A percentile compares a stretch with the other conserved stretches of the same genome.
Conservation (phyloP, 2,329 filamentous ascomycete genomes). For the Fusarium ramigenum region DNA sequence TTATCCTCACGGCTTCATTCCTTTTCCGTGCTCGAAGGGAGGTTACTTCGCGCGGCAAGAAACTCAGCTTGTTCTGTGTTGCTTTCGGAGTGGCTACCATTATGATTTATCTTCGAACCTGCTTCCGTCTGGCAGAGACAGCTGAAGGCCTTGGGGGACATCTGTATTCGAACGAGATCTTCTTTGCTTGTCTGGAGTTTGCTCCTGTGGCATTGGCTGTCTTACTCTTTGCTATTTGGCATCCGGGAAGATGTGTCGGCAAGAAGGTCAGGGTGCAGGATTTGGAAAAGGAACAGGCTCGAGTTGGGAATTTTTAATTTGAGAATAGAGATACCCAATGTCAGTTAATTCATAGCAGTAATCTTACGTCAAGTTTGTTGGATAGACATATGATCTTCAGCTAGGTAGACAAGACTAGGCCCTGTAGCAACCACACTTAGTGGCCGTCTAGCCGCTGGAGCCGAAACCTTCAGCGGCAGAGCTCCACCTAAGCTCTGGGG, state of each 20-base stretch:
- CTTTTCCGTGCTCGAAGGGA: slow-evolving; percentile 49
- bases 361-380: not conserved
- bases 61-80: slow-evolving; percentile 52
- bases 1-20: slow-evolving; percentile 55
- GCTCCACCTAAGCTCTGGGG: slow-evolving; percentile 18
- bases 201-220: slow-evolving; percentile 62
- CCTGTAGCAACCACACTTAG: slow-evolving; percentile 9
- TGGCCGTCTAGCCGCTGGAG: slow-evolving; percentile 14
- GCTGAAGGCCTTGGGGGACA: slow-evolving; percentile 57
- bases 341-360: not conserved
- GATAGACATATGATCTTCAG: not conserved
- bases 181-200: slow-evolving; percentile 64
- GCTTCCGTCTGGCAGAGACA: slow-evolving; percentile 64
- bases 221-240: slow-evolving; percentile 52
- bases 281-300: slow-evolving; percentile 28
- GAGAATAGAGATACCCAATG: not conserved
- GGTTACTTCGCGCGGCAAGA: slow-evolving; percentile 34
- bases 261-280: slow-evolving; percentile 34
- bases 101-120: slow-evolving; percentile 62
- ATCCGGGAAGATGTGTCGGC: slow-evolving; percentile 45
- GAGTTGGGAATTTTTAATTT: slow-evolving; percentile 25
- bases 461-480: not conserved
- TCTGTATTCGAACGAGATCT: slow-evolving; percentile 60
- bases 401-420: not conserved
- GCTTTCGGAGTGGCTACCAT: slow-evolving; percentile 57